These are phyloP conservation scores for Globisporangium echinulatum DNA, from an alignment of 352 stramenopile genomes.

Conservation along the genomic window DNA sequence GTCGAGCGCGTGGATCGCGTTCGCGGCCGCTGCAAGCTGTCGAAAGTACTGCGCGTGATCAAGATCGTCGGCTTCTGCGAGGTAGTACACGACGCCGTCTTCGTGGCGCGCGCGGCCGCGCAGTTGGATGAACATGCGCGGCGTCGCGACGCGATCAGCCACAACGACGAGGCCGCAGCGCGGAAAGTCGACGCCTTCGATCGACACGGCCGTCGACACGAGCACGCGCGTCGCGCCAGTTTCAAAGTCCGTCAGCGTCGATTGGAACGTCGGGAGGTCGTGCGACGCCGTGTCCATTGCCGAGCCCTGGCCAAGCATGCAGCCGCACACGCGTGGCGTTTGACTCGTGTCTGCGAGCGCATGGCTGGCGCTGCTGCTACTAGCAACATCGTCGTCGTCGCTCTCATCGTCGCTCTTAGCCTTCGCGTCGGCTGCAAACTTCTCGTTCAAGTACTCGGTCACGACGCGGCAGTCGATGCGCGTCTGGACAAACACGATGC, in stretches of 20 bases:
- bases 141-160: slow-evolving; percentile 40
- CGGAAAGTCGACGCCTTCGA: slow-evolving; percentile 78
- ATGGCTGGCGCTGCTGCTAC: neutral
- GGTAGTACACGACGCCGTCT: slow-evolving; percentile 72
- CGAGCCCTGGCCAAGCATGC: slow-evolving; percentile 51
- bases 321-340: slow-evolving; percentile 30
- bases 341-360: neutral
- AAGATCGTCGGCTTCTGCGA: slow-evolving; percentile 45
- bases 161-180: slow-evolving; percentile 64
- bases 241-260: slow-evolving; percentile 50
- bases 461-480: slow-evolving; percentile 76
- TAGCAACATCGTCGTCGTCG: slow-evolving; percentile 12
- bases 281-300: slow-evolving; percentile 53
- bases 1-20: slow-evolving; percentile 55
- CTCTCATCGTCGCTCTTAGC: neutral
- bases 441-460: slow-evolving; percentile 72
- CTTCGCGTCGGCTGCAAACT: slow-evolving; percentile 18
- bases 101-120: slow-evolving; percentile 66
- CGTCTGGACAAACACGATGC: slow-evolving; percentile 83
- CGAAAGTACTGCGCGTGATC: slow-evolving; percentile 42
- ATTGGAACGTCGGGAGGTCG: slow-evolving; percentile 50
- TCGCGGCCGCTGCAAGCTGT: slow-evolving; percentile 31
- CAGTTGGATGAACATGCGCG: slow-evolving; percentile 68
- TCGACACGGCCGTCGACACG: slow-evolving; percentile 71
- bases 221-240: slow-evolving; percentile 45